phyloP scores from a whole-genome alignment of 2,329 filamentous ascomycete species.

The Zasmidium citrigriseum region DNA sequence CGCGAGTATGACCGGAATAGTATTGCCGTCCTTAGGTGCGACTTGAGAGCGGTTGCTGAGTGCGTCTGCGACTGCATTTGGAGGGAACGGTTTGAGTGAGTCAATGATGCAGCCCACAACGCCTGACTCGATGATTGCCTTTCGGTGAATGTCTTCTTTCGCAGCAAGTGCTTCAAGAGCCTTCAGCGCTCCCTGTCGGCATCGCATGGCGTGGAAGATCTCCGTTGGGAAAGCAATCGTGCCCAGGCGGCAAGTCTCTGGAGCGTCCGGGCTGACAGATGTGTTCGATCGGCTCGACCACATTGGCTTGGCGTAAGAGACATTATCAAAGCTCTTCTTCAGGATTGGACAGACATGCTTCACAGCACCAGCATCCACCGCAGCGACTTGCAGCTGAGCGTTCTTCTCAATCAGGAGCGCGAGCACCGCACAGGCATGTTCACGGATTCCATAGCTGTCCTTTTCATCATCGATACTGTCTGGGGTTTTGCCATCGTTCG shows the following conservation, averaged over 20 bases:
- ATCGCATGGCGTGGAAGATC: conserved; percentile 69
- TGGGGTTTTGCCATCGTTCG: conserved; percentile 22
- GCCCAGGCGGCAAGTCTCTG: conserved; percentile 53
- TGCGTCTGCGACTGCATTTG: conserved; percentile 30
- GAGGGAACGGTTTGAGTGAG: conserved; percentile 65
- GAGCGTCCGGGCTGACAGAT: conserved; percentile 17
- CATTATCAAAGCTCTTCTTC: conserved; percentile 66
- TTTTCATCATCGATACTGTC: conserved; percentile 28
- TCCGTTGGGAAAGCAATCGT: conserved; percentile 61
- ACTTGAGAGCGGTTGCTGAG: conserved; percentile 35
- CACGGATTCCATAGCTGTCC: conserved; percentile 56
- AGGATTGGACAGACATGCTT: conserved; percentile 64
- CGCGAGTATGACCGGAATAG: conserved; percentile 75
- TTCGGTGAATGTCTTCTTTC: conserved; percentile 81
- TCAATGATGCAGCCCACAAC: conserved; percentile 80
- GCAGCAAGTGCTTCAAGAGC: conserved; percentile 80
- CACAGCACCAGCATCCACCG: conserved; percentile 69
- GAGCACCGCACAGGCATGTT: conserved; percentile 73
- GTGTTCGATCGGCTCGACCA: conserved; percentile 53
- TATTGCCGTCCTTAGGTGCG: conserved; percentile 69
- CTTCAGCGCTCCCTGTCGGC: conserved; percentile 74
- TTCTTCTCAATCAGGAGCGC: conserved; percentile 78
- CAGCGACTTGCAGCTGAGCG: conserved; percentile 76
- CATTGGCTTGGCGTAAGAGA: conserved; percentile 52
- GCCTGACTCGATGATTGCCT: conserved; percentile 79